Conservation (phyloP, 257 asterid genomes). For the Handroanthus guayacan region DNA sequence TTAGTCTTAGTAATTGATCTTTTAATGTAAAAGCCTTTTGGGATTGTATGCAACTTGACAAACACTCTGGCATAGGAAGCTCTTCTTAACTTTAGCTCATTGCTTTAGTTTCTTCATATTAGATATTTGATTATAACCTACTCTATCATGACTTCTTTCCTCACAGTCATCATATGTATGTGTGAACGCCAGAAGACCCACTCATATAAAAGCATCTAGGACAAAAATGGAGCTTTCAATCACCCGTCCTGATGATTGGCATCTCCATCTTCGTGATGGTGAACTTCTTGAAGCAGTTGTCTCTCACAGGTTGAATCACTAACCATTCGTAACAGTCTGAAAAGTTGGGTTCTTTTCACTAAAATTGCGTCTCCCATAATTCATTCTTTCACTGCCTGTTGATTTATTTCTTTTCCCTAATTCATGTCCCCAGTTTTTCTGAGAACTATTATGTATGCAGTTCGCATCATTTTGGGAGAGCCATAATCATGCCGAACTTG, state of each 20-base stretch:
- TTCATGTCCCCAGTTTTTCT: slow-evolving; percentile 25
- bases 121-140: slow-evolving; percentile 12
- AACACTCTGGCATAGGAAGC: not conserved
- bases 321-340: not conserved
- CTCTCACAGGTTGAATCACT: slow-evolving; percentile 68
- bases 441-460: slow-evolving; percentile 44
- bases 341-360: not conserved
- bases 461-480: slow-evolving; percentile 84
- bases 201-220: slow-evolving; percentile 42
- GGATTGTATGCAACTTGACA: not conserved
- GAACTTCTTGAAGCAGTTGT: slow-evolving; percentile 81
- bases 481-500: slow-evolving; percentile 93
- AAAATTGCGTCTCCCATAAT: not conserved
- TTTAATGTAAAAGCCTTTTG: not conserved
- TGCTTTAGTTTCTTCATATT: slow-evolving; percentile 14
- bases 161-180: slow-evolving; percentile 48
- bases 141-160: slow-evolving; percentile 22
- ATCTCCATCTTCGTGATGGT: slow-evolving; percentile 99
- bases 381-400: slow-evolving; percentile 1
- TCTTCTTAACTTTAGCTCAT: not conserved
- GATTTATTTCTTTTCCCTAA: slow-evolving; percentile 2
- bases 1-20: not conserved
- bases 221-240: slow-evolving; percentile 76
- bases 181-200: slow-evolving; percentile 42
- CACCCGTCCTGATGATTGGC: slow-evolving; percentile 96